A percentile compares a stretch with the other conserved stretches of the same genome.
Conservation (phyloP, 345 rosid genomes). For the Brassica incana region DNA sequence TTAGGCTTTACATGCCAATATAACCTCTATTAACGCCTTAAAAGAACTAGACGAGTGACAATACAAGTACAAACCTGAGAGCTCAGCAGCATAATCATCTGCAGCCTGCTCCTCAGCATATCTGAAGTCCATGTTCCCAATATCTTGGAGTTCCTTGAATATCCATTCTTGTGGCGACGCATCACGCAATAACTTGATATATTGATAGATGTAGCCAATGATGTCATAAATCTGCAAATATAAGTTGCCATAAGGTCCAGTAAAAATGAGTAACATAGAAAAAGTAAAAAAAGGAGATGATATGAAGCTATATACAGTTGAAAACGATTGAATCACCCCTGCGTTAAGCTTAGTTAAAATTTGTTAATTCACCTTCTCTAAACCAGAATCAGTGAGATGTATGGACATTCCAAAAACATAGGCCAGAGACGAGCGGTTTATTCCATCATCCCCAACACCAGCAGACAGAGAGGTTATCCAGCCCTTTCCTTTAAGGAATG, state of each 20-base stretch:
- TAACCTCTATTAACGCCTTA: constrained; percentile 5
- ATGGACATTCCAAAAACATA: constrained; percentile 88
- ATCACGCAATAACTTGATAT: constrained; percentile 68
- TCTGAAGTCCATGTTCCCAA: constrained; percentile 88
- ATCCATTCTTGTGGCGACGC: constrained; percentile 93
- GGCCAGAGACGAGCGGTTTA: constrained; percentile 80
- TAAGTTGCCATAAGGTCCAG: constrained; percentile 3
- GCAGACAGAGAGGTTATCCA: constrained; percentile 89
- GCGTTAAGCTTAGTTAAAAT: background rate
- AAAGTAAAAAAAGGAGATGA: constrained; percentile 1
- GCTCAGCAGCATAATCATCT: constrained; percentile 96
- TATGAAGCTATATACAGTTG: constrained; percentile 17
- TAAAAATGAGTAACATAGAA: constrained; percentile 15
- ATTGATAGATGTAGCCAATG: constrained; percentile 84
- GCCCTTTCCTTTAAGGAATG: constrained; percentile 77
- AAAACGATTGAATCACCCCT: background rate
- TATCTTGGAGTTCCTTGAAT: constrained; percentile 94
- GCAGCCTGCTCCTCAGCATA: constrained; percentile 95
- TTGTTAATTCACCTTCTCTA: constrained; percentile 60
- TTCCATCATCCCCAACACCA: constrained; percentile 92
- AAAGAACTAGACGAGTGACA: constrained; percentile 17
- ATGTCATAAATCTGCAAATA: constrained; percentile 71
- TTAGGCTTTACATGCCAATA: constrained; percentile 17
- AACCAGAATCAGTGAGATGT: constrained; percentile 85
- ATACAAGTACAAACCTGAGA: constrained; percentile 64